These are phyloP conservation scores for Plasmodium ovale DNA, from an alignment of 169 alveolate genomes.

Conservation along the genomic window DNA sequence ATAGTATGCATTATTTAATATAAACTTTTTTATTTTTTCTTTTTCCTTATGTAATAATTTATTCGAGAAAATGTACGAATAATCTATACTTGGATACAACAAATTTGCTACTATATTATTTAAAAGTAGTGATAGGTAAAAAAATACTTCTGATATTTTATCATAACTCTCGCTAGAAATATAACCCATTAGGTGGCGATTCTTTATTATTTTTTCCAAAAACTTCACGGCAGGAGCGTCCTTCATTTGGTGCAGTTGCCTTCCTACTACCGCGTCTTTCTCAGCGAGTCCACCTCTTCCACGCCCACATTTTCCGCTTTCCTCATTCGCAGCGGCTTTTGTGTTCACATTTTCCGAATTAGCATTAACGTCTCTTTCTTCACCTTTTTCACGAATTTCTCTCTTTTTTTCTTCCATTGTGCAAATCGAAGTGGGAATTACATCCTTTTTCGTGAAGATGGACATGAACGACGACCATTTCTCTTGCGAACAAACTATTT, in stretches of 20 bases:
- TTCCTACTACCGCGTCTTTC: not conserved
- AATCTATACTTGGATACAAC: conserved; percentile 56
- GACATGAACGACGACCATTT: too few species aligned
- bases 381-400: not conserved
- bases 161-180: conserved; percentile 52
- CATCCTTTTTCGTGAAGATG: not conserved
- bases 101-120: conserved; percentile 61
- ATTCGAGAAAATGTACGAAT: conserved; percentile 36
- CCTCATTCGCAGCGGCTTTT: not conserved
- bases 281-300: not conserved
- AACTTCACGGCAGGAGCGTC: not conserved
- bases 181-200: conserved; percentile 40
- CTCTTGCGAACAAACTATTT: not conserved
- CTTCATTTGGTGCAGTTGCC: not conserved
- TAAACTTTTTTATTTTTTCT: conserved; percentile 38
- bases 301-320: not conserved
- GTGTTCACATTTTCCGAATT: not conserved
- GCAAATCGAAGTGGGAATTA: not conserved
- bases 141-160: conserved; percentile 35
- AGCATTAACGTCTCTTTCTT: not conserved
- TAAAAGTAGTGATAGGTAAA: conserved; percentile 26
- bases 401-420: not conserved
- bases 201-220: conserved; percentile 21
- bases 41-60: conserved; percentile 38
- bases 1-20: conserved; percentile 34